Base-by-base conservation (phyloP, 345 rosid genomes). In the Eucalyptus cloeziana region DNA sequence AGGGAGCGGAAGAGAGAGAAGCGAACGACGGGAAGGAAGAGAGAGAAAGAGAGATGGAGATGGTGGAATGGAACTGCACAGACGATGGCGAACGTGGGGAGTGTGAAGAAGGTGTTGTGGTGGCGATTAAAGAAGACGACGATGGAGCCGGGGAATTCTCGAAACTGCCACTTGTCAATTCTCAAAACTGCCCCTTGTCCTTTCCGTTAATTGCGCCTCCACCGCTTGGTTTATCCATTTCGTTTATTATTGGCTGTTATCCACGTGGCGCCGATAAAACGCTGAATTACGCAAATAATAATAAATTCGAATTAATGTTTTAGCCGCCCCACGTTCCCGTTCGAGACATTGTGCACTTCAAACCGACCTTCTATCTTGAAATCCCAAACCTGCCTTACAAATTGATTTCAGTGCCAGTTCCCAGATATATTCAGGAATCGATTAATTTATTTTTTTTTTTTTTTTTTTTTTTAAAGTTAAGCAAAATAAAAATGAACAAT, bases 301-400 rank as follows among this genome's bases (percentile, higher is more conserved):
- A 22, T 12, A 0, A 37, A 71, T 71, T 19, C 0, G 5, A 0
- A 37, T 67, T 15, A 8, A 67, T 31, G 43, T n/a, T 64, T 64
- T 31, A 0, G 24, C 79, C 79, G 10, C 10, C 40, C 24, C 44
- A 33, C 22, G 24, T 56, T 56, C 27, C 62, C 30, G 27, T 56
- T 56, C 62, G 30, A 24, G 0, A 56, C 27, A 24, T 10, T 0
- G 62, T 0, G 58, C 58, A 19, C 56, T 52, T 52, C 56, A 1
- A 52, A 52, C 58, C 10, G 58, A 52, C 58, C 56, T 49, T 11
- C 7, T 50, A 50, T 50, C 17, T 14, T 13, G 7, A 50, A 50
- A 50, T 7, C 52, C 17, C 17, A 50, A 50, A 50, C 16, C 17
- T 15, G 11, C 54, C 54, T 51, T 6, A 3, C 7, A 51, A 51